A percentile compares a stretch with the other conserved stretches of the same genome.
Conservation (phyloP, 306 rosid genomes). For the Cicer cuneatum region DNA sequence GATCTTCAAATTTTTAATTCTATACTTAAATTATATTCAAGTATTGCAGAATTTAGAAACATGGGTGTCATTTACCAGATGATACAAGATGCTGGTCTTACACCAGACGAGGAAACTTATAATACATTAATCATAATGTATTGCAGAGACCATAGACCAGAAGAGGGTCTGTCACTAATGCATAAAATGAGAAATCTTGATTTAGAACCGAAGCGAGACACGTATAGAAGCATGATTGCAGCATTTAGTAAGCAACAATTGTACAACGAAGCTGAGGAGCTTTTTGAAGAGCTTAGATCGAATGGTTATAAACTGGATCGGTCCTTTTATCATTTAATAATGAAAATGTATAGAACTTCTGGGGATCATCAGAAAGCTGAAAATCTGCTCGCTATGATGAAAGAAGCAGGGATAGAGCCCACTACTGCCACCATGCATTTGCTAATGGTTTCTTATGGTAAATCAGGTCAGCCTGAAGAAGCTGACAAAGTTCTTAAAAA, state of each 20-base stretch:
- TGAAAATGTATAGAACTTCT: slow-evolving; percentile 81
- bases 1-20: slow-evolving; percentile 80
- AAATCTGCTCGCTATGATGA: slow-evolving; percentile 75
- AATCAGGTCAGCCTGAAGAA: slow-evolving; percentile 89
- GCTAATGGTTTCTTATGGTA: slow-evolving; percentile 89
- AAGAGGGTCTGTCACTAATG: slow-evolving; percentile 86
- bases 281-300: slow-evolving; percentile 85
- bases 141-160: slow-evolving; percentile 87
- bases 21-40: slow-evolving; percentile 71
- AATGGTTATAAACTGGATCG: slow-evolving; percentile 75
- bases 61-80: slow-evolving; percentile 64
- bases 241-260: slow-evolving; percentile 75
- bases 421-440: slow-evolving; percentile 88
- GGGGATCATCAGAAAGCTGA: slow-evolving; percentile 84
- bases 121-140: slow-evolving; percentile 81
- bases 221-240: slow-evolving; percentile 90
- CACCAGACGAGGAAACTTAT: slow-evolving; percentile 84
- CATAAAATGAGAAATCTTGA: slow-evolving; percentile 76
- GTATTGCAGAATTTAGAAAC: slow-evolving; percentile 70
- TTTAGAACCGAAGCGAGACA: slow-evolving; percentile 77
- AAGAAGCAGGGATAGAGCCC: slow-evolving; percentile 87
- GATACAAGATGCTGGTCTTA: slow-evolving; percentile 68
- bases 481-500: slow-evolving; percentile 86
- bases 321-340: slow-evolving; percentile 87
- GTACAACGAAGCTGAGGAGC: slow-evolving; percentile 82